Evolutionary conservation across 495 filamentous ascomycete species (phyloP).

Genomic region (Talaromyces liani): DNA sequence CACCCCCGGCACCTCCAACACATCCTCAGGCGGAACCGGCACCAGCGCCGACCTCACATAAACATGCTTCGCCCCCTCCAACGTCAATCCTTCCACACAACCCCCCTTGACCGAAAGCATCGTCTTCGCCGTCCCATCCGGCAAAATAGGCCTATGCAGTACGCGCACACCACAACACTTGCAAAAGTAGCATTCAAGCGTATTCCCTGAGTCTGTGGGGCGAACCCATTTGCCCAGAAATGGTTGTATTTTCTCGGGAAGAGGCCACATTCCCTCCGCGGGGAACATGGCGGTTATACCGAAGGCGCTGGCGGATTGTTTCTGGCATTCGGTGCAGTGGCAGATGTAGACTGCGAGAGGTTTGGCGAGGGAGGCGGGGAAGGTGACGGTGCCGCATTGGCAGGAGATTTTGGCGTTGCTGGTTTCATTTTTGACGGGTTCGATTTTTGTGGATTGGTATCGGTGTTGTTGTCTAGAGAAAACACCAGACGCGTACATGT

Average conservation of each 20-base stretch:
- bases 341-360: not conserved
- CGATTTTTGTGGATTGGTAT: not conserved
- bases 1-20: not conserved
- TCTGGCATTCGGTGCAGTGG: not conserved
- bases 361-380: not conserved
- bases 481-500: not conserved
- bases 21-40: not conserved
- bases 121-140: not conserved
- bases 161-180: not conserved
- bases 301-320: not conserved
- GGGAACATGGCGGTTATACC: not conserved
- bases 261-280: not conserved
- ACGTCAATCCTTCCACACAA: not conserved
- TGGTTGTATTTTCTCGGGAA: not conserved
- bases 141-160: not conserved
- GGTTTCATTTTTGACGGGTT: no score
- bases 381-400: not conserved
- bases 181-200: not conserved
- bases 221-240: not conserved
- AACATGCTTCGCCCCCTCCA: not conserved
- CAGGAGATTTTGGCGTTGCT: not conserved
- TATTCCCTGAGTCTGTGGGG: not conserved
- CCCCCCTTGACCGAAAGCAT: not conserved
- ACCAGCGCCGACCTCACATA: not conserved
- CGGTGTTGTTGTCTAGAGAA: not conserved